Evolutionary conservation across 441 rosid species (phyloP), one percentile per base, ranked within the genome.

Genomic region (Flueggea neowawraea): DNA sequence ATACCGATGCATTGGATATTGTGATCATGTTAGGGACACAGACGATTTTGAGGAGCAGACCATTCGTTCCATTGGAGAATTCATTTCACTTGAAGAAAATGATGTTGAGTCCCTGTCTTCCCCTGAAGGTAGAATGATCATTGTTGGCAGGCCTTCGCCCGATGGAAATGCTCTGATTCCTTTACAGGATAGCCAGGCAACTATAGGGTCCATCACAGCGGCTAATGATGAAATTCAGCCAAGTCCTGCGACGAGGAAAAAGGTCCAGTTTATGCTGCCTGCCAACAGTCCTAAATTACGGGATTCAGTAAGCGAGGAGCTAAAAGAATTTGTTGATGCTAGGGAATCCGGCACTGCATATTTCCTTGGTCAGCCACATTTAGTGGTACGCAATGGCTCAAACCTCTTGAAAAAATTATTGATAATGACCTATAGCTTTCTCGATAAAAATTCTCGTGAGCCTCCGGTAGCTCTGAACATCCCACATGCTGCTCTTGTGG

Each of bases 281-380:
- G 58, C 28, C 0, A 58, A 39, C 17, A 71, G 78, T 28, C 82
- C 83, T 12, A 58, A 60, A 58, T 73, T 75, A 70, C 45, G 13
- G 13, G 58, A 8, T 0, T 57, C 71, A 0, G 74, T 68, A 0
- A 69, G 87, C 73, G 78, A 71, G 48, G 89, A 88, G 61, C 64
- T 83, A 57, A 75, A 66, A 31, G 81, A 82, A 6, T 72, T 88
- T 41, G 67, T 78, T 0, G 73, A 77, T 41, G 86, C 87, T 2
- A 77, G 86, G 78, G 95, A 88, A 60, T 76, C 80, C 12, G 95
- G 95, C 1, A 75, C 81, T 11, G 82, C 93, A 31, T 84, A 82
- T 69, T 75, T 84, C 69, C 65, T 75, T 32, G 89, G 93, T 4
- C 81, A 82, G 64, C 69, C 89, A 12, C 89, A 86, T 65, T 52